phyloP scores from a whole-genome alignment of 176 grass and related monocot genomes.

The Musa beccarii region DNA sequence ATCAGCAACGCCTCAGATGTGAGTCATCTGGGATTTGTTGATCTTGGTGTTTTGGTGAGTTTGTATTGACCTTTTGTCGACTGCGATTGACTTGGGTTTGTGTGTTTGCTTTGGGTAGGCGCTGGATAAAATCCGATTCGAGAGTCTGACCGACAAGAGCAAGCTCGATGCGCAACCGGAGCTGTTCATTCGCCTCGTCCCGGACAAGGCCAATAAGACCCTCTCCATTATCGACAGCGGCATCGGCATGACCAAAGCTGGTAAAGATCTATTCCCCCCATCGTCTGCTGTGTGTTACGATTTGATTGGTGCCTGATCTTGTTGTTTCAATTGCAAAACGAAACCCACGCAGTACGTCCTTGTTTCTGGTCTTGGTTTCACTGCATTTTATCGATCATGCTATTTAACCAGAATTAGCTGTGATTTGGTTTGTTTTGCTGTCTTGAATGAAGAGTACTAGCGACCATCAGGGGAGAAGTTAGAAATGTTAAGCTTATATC shows the following conservation, averaged over 20 bases:
- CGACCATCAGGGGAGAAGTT: not conserved
- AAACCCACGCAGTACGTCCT: too few species aligned
- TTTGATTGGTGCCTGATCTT: too few species aligned
- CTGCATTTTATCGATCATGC: too few species aligned
- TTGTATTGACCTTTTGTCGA: not conserved
- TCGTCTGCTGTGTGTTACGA: not conserved
- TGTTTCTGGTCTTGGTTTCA: too few species aligned
- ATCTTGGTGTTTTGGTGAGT: not conserved
- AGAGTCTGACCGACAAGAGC: conserved; percentile 57
- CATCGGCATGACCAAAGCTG: conserved; percentile 54
- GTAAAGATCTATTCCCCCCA: not conserved
- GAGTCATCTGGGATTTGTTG: not conserved
- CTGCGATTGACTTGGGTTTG: not conserved
- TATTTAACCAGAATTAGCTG: too few species aligned
- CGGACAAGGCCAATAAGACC: conserved; percentile 39
- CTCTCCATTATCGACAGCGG: conserved; percentile 58
- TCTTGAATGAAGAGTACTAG: too few species aligned
- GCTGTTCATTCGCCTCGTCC: conserved; percentile 43
- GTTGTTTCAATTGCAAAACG: too few species aligned
- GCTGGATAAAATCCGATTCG: conserved; percentile 44
- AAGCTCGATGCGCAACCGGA: conserved; percentile 48
- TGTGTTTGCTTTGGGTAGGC: conserved; percentile 12
- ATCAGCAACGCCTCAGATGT: conserved; percentile 42
- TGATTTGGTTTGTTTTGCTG: too few species aligned
- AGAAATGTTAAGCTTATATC: not conserved